Evolutionary conservation across 208 protist species (phyloP).

Genomic region (Crithidia thermophila): DNA sequence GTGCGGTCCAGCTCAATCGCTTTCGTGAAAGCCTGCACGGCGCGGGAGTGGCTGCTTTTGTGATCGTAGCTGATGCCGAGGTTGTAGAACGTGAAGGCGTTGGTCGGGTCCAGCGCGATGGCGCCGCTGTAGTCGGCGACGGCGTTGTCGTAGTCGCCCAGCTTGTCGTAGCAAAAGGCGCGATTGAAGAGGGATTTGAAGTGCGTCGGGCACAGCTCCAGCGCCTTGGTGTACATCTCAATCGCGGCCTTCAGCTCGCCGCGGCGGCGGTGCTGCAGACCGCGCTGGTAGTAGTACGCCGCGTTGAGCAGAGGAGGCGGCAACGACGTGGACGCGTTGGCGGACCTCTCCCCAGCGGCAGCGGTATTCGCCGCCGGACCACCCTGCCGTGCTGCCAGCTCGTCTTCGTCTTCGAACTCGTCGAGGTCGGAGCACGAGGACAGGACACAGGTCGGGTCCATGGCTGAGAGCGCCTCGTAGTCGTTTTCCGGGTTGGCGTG

Average conservation of each 20-base stretch:
- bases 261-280: slow-evolving; percentile 57
- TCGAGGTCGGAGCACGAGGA: slow-evolving; percentile 5
- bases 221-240: slow-evolving; percentile 78
- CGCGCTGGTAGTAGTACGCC: slow-evolving; percentile 74
- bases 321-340: not conserved
- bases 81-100: slow-evolving; percentile 92
- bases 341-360: not conserved
- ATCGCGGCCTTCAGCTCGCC: slow-evolving; percentile 79
- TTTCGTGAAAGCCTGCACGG: slow-evolving; percentile 63
- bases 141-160: slow-evolving; percentile 59
- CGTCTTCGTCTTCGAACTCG: slow-evolving; percentile 7
- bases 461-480: slow-evolving; percentile 9
- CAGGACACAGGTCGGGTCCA: slow-evolving; percentile 26
- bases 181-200: slow-evolving; percentile 93
- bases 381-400: not conserved
- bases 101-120: slow-evolving; percentile 65
- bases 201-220: slow-evolving; percentile 72
- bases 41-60: slow-evolving; percentile 49
- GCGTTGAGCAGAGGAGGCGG: slow-evolving; percentile 11
- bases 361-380: not conserved
- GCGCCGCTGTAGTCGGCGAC: slow-evolving; percentile 81
- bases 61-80: slow-evolving; percentile 86
- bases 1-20: slow-evolving; percentile 70
- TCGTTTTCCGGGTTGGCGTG: slow-evolving; percentile 15
- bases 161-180: slow-evolving; percentile 80